Conservation (phyloP, 306 rosid species). For the Cercis canadensis region DNA sequence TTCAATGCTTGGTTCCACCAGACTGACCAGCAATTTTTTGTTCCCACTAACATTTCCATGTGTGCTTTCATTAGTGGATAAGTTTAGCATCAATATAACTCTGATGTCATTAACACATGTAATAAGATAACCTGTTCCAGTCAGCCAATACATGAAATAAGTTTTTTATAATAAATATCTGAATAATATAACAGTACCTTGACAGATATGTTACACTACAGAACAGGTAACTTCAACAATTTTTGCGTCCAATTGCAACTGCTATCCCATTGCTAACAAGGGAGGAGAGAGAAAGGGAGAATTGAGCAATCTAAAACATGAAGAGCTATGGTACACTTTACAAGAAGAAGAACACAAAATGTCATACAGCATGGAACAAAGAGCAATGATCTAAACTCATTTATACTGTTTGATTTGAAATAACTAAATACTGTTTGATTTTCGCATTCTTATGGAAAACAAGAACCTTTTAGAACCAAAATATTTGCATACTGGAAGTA, state of each 20-base stretch:
- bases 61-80: constrained; percentile 52
- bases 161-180: constrained; percentile 20
- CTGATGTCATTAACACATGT: constrained; percentile 73
- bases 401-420: constrained; percentile 18
- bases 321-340: constrained; percentile 16
- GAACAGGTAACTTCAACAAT: neutral
- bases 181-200: constrained; percentile 18
- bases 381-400: constrained; percentile 11
- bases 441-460: constrained; percentile 8
- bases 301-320: neutral
- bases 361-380: constrained; percentile 16
- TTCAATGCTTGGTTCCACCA: constrained; percentile 91
- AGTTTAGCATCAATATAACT: constrained; percentile 50
- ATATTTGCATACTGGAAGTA: constrained; percentile 27
- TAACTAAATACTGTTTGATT: constrained; percentile 9
- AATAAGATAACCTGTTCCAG: constrained; percentile 74
- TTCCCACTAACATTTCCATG: constrained; percentile 40
- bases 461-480: constrained; percentile 26
- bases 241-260: no score
- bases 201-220: constrained; percentile 1
- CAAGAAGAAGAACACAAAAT: constrained; percentile 26
- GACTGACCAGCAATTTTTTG: constrained; percentile 57
- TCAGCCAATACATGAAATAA: constrained; percentile 35
- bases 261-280: constrained; percentile 13
- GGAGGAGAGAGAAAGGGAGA: constrained; percentile 17